Percentiles rank a stretch among this genome's conserved stretches.
Evolutionary conservation across 148 eudicot genomes (phyloP).

Genomic region (Vaccinium darrowii): DNA sequence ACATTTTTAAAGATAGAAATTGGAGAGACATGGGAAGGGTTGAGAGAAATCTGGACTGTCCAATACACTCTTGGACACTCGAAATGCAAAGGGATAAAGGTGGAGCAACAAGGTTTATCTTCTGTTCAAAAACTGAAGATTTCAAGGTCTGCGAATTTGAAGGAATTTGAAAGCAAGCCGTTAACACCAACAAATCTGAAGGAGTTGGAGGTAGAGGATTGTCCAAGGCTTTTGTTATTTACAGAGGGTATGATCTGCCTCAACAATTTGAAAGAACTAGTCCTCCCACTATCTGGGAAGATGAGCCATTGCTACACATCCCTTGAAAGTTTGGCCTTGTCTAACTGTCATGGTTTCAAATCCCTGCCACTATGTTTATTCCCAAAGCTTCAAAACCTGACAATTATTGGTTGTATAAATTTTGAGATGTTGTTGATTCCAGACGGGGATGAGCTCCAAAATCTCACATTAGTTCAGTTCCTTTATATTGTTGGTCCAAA

Average conservation of each 20-base stretch:
- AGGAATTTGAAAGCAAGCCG: background rate
- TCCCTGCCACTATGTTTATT: background rate
- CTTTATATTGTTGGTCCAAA: background rate
- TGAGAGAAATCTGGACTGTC: no score
- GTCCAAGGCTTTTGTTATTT: background rate
- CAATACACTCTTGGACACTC: no score
- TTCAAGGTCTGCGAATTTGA: no score
- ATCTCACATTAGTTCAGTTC: background rate
- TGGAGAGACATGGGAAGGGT: no score
- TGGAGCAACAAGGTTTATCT: background rate
- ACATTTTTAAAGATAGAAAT: no score
- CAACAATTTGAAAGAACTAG: background rate
- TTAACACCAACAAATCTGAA: background rate
- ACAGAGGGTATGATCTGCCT: no score
- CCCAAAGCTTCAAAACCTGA: background rate
- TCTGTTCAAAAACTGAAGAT: background rate
- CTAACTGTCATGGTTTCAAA: background rate
- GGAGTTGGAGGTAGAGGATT: background rate
- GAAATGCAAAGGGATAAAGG: background rate
- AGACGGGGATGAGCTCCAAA: background rate
- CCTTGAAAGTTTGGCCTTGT: no score
- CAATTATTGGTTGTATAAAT: background rate
- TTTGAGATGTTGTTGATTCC: background rate
- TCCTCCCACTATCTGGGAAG: background rate
- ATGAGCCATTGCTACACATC: background rate